Evolutionary conservation across 2,329 filamentous ascomycete species (phyloP), one percentile per base, ranked within the genome.

Genomic region (Hysterium pulicare): DNA sequence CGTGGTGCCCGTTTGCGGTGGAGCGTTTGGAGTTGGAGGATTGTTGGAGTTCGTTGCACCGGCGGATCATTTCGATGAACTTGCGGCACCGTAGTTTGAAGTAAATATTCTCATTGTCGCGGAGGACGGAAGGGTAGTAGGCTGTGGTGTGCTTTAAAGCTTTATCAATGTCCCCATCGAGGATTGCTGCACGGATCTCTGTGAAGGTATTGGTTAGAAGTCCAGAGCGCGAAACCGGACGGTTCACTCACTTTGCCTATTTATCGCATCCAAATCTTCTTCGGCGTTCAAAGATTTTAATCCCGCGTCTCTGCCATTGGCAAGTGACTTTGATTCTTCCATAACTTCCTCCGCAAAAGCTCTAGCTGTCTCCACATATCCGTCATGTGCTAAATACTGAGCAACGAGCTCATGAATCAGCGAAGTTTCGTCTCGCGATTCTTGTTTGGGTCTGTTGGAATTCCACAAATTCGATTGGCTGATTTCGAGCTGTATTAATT

Each of bases 371-470:
- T 96, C 91, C 6, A 96, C 85, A 54, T 96, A 97, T 45, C 93
- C 93, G 57, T 97, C 93, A 55, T 97, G 91, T 28, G 90, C 87
- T 11, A 98, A 73, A 53, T 95, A 97, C 67, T 96, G 90, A 30
- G 90, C 77, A 15, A 91, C 82, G 43, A 97, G 72, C 54, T 86
- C 80, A 61, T 96, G 90, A 28, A 95, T 82, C 36, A 97, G 76
- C 20, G 86, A 76, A 1, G 82, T 84, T 66, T 96, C 91, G 47
- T 78, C 81, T 48, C 87, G 71, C 2, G 76, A 75, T 2, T 81
- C 79, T 24, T 81, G 78, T 15, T 22, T 37, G 2, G 42, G 40
- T 10, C 47, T 59, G 50, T 52, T 51, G 43, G 46, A 33, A 33
- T 23, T n/a, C 26, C 23, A 8, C 23, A 47, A 47, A 13, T 48